These are phyloP conservation scores for Silene coronaria DNA, from an alignment of 179 eudicot genomes.

Conservation along the genomic window DNA sequence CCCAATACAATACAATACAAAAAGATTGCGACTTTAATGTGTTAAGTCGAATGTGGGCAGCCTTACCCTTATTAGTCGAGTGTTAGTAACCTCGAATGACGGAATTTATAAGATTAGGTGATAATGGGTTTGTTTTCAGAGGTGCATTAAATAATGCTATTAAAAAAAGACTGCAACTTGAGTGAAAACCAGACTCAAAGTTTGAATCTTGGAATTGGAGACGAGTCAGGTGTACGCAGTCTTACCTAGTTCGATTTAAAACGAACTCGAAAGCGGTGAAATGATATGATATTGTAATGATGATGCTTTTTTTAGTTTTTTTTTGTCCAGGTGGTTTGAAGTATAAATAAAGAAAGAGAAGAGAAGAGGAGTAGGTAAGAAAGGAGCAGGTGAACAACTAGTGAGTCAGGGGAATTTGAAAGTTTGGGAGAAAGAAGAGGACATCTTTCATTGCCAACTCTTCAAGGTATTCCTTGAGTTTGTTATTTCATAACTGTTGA, in stretches of 20 bases:
- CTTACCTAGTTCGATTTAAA: neutral
- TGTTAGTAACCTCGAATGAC: too few relatives aligned
- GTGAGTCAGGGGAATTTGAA: neutral
- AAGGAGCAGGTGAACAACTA: neutral
- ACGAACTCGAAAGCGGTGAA: neutral
- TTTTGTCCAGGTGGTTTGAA: neutral
- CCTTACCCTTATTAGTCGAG: neutral
- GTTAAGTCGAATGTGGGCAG: neutral
- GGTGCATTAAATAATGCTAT: too few relatives aligned
- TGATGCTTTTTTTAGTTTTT: too few relatives aligned
- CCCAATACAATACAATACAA: neutral
- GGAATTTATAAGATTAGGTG: too few relatives aligned
- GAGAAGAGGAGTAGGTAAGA: neutral
- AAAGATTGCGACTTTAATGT: neutral
- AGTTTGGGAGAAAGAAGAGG: neutral
- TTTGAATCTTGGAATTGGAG: neutral
- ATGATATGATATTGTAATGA: neutral
- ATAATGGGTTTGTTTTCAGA: too few relatives aligned
- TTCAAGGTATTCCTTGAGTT: neutral
- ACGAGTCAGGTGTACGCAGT: neutral
- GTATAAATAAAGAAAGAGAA: neutral
- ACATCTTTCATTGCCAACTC: conserved; percentile 11
- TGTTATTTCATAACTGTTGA: too few relatives aligned
- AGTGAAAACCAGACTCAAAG: too few relatives aligned
- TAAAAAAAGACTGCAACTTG: neutral